Conservation (phyloP, 2,329 filamentous ascomycete genomes). For the Xylaria sp. region DNA sequence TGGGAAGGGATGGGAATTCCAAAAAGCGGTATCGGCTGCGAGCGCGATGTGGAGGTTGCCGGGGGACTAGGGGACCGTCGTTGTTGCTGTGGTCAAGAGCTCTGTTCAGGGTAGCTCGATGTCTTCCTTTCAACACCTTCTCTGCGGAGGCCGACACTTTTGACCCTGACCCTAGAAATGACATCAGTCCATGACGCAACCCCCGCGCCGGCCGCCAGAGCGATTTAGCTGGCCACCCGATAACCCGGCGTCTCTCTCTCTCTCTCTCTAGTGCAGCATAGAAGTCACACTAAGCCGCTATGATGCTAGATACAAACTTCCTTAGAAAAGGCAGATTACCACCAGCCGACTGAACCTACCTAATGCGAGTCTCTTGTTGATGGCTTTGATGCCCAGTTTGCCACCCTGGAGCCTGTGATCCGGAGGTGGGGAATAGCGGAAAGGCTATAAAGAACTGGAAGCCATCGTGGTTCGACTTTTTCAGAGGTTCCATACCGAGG, state of each 20-base stretch:
- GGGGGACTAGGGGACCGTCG: neutral
- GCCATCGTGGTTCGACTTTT: neutral
- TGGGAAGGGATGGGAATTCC: slow-evolving; percentile 8
- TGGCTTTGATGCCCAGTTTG: neutral
- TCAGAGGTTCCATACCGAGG: neutral
- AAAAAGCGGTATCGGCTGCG: slow-evolving; percentile 8
- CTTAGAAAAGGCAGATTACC: neutral
- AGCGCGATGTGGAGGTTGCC: slow-evolving; percentile 6
- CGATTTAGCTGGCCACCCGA: slow-evolving; percentile 12
- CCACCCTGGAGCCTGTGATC: neutral
- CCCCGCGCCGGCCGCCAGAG: slow-evolving; percentile 10
- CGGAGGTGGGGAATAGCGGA: neutral
- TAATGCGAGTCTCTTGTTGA: neutral
- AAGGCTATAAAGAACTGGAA: neutral
- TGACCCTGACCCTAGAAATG: slow-evolving; percentile 10
- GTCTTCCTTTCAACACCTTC: neutral
- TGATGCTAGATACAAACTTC: neutral
- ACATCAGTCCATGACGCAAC: slow-evolving; percentile 16
- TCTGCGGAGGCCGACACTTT: neutral
- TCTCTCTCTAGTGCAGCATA: neutral
- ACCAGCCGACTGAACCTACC: too few species aligned
- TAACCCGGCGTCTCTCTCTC: neutral
- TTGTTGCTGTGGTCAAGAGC: too few species aligned
- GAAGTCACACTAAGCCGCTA: slow-evolving; percentile 10
- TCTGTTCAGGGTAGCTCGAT: too few species aligned